Percentiles rank a stretch among this genome's conserved stretches.
These are phyloP conservation scores for Solanum commersonii DNA, from an alignment of 257 asterid genomes.

Conservation along the genomic window DNA sequence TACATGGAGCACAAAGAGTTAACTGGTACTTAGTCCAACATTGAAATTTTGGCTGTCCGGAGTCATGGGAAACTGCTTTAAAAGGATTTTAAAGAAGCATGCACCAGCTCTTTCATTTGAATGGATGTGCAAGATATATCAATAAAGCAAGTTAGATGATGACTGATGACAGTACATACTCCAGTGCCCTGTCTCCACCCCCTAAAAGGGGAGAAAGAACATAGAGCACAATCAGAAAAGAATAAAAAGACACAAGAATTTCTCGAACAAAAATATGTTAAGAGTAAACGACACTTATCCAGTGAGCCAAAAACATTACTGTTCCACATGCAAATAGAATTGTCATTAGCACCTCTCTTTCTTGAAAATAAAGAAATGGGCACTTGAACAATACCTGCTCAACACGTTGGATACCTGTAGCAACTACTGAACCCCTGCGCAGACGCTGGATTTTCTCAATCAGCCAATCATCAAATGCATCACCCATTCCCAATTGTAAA, in stretches of 20 bases:
- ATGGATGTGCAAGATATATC: not conserved
- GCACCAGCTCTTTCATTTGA: not conserved
- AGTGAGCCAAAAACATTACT: not conserved
- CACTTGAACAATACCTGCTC: slow-evolving; percentile 51
- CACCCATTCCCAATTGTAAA: slow-evolving; percentile 97
- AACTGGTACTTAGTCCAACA: not conserved
- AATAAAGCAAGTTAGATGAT: not conserved
- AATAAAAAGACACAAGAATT: not conserved
- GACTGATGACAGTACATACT: not conserved
- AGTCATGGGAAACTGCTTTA: not conserved
- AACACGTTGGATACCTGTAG: slow-evolving; percentile 70
- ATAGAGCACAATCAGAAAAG: not conserved
- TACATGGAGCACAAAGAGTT: slow-evolving; percentile 13
- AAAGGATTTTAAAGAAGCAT: not conserved
- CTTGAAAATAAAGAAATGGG: not conserved
- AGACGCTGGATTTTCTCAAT: slow-evolving; percentile 77
- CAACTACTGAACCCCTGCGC: slow-evolving; percentile 82
- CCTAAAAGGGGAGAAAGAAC: not conserved
- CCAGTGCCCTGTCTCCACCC: not conserved
- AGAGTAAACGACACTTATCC: not conserved
- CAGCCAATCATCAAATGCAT: slow-evolving; percentile 97
- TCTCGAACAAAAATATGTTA: not conserved
- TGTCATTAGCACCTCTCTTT: not conserved
- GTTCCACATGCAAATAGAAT: not conserved
- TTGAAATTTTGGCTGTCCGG: not conserved